A percentile compares a stretch with the other conserved stretches of the same genome.
Conservation (phyloP, 2,329 filamentous ascomycete genomes). For the Aspergillus versicolor region DNA sequence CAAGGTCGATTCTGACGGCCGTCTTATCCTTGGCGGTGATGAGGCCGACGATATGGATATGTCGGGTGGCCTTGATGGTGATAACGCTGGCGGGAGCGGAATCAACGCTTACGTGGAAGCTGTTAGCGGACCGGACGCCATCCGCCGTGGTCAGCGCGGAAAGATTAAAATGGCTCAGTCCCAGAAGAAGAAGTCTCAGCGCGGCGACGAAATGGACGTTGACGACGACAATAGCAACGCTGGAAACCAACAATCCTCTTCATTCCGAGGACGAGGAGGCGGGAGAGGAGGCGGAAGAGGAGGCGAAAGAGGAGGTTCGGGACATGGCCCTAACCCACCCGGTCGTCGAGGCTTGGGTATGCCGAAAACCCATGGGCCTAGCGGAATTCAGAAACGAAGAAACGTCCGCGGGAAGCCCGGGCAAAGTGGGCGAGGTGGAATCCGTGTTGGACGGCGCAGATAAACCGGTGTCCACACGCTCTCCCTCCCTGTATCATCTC, state of each 20-base stretch:
- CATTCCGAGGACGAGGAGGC: conserved; percentile 3
- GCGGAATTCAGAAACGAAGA: conserved; percentile 25
- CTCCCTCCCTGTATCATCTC: neutral
- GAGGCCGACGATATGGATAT: conserved; percentile 38
- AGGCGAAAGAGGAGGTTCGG: neutral
- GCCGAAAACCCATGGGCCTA: conserved; percentile 28
- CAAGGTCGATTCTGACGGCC: conserved; percentile 45
- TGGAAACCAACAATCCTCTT: conserved; percentile 1
- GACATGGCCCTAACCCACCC: conserved; percentile 7
- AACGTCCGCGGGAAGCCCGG: conserved; percentile 7
- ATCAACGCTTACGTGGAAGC: conserved; percentile 64
- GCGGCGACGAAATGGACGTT: conserved; percentile 47
- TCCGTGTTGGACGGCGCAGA: conserved; percentile 11
- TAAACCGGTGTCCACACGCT: neutral
- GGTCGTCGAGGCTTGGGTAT: conserved; percentile 27
- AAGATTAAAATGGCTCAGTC: conserved; percentile 59
- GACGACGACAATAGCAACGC: conserved; percentile 23
- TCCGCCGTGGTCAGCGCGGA: conserved; percentile 58
- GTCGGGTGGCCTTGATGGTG: conserved; percentile 47
- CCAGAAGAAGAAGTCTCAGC: conserved; percentile 34
- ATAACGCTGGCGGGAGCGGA: conserved; percentile 28
- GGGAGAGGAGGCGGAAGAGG: too few relatives aligned
- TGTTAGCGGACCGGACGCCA: conserved; percentile 59
- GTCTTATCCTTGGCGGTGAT: conserved; percentile 42
- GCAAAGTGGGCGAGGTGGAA: conserved; percentile 19